Base-by-base conservation (phyloP, 345 rosid genomes). In the Brassica cretica region DNA sequence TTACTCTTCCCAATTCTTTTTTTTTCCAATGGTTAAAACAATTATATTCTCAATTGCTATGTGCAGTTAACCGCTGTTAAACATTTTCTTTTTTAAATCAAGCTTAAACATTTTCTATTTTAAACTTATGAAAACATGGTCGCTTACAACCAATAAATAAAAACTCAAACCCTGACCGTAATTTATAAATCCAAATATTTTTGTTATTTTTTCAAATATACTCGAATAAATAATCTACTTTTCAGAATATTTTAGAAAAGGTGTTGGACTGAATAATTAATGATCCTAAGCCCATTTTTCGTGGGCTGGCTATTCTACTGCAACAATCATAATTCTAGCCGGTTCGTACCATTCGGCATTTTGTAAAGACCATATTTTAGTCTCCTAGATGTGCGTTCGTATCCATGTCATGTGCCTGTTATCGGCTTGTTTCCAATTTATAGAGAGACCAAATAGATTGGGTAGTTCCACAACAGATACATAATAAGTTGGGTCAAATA, bases 1-100 rank as follows among this genome's bases (percentile, higher is more conserved):
- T 68, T 78, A 68, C 74, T 5, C 74, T 79, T 68, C 78, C 78
- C 78, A 61, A 66, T 61, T 66, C 15, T 49, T 10, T 68, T 35
- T n/a, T 68, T 35, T 73, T 14, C 46, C 74, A 79, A 68, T 73
- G 74, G 73, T 73, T 60, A 60, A 21, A 78, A 67, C 58, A 78
- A 78, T 67, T 67, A 78, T 79, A 68, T 46, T 9, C 56, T 72
- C 68, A 44, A 19, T 72, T 15, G 21, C n/a, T 72, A 58, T 72
- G 68, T 78, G 14, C 81, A 59, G 73, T 66, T 78, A 66, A 72
- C 81, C 63, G 21, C 73, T 72, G 73, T 58, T 44, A 39, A 66
- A 6, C 11, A 44, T 41, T 41, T 56, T 14, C n/a, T 14, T 68
- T 25, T 66, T 3, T 1, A 2, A 5, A 9, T 56, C 12, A 56